Evolutionary conservation across 108 stramenopile species (phyloP), one percentile per base, ranked within the genome.

Genomic region (Nannochloropsis gaditana): DNA sequence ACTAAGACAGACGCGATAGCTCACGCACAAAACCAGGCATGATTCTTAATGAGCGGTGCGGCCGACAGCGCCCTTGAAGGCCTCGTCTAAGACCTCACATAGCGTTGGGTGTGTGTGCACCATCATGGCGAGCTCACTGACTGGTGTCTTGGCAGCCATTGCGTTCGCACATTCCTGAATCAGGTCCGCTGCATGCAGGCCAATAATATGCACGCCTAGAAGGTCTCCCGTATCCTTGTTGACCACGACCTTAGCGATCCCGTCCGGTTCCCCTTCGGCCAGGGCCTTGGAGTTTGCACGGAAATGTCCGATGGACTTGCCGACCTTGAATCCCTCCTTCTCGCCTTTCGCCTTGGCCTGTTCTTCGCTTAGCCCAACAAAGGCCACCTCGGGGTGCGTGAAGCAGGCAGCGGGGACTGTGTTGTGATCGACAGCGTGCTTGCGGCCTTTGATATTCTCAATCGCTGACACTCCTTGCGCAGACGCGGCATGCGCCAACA

Each of bases 141-240:
- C 97, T 2, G 98, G 97, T 80, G 97, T 97, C 44, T 97, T 97
- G 6, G 96, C 96, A 3, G 95, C 96, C 42, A 97, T 95, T 42
- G 98, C 98, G 89, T 99, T 99, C 83, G 97, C 94, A 90, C 97
- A 97, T 92, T 99, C 98, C 87, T 99, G 98, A 88, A 99, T 99
- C 86, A 99, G 94, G 90, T 99, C 98, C 43, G 98, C 98, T 9
- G 98, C 98, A 87, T 99, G 97, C 82, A 99, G 86, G 81, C 98
- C 98, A 86, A 99, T 96, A 84, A 99, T 99, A 91, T 99, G 98
- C 42, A 97, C 98, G 17, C 96, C 98, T 4, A 97, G 92, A 82
- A 99, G 94, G 90, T 97, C 93, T 43, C 95, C 97, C 79, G 95
- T 96, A 9, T 97, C 96, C 94, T 97, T 97, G 90, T 96, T 96